Conservation (phyloP, 768 basidiomycete species). For the Podaxis pistillaris region DNA sequence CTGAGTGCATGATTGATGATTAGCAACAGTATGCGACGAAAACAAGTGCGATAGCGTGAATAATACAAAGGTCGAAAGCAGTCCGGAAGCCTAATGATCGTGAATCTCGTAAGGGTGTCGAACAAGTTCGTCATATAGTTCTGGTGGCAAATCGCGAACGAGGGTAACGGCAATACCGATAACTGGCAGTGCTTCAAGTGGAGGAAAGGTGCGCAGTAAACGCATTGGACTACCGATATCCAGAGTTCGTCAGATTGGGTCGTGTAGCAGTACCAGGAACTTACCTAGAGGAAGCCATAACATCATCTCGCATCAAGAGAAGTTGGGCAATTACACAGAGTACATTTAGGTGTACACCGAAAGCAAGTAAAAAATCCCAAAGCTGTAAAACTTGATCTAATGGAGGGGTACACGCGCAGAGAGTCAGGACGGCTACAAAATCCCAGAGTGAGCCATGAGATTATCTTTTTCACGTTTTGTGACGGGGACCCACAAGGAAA, state of each 20-base stretch:
- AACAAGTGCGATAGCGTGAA: background rate
- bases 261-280: slow-evolving; percentile 20
- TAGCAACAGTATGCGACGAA: background rate
- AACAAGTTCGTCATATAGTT: slow-evolving; percentile 86
- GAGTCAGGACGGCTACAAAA: slow-evolving; percentile 77
- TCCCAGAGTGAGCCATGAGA: background rate
- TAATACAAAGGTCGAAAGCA: slow-evolving; percentile 7
- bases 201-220: slow-evolving; percentile 89
- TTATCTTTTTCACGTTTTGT: background rate
- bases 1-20: background rate
- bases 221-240: slow-evolving; percentile 79
- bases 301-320: slow-evolving; percentile 82
- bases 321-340: slow-evolving; percentile 97
- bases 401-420: slow-evolving; percentile 97
- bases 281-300: slow-evolving; percentile 86
- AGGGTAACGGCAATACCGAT: slow-evolving; percentile 93
- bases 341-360: slow-evolving; percentile 95
- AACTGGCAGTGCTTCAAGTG: slow-evolving; percentile 81
- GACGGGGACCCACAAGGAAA: slow-evolving; percentile 76
- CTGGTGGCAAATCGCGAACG: slow-evolving; percentile 85
- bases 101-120: slow-evolving; percentile 76
- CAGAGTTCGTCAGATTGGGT: slow-evolving; percentile 7
- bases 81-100: slow-evolving; percentile 21
- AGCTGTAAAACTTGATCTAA: slow-evolving; percentile 90
- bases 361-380: slow-evolving; percentile 97